A percentile compares a stretch with the other conserved stretches of the same genome.
These are phyloP conservation scores for Colletotrichum lini DNA, from an alignment of 2,329 filamentous ascomycete species.

Conservation along the genomic window DNA sequence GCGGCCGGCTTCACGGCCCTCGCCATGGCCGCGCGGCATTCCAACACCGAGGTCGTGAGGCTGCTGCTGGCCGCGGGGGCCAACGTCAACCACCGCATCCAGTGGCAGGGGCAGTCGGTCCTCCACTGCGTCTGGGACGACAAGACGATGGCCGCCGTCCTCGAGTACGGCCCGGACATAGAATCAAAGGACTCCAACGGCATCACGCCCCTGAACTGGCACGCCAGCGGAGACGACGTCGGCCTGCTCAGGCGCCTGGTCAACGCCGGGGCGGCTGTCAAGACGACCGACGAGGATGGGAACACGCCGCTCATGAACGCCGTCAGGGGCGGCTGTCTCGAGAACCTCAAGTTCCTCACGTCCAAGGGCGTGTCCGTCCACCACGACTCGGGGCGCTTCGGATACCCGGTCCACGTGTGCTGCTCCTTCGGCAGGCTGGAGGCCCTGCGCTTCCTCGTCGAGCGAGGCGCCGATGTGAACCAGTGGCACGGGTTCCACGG, in stretches of 20 bases:
- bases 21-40: not conserved
- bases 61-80: not conserved
- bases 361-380: not conserved
- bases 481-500: not conserved
- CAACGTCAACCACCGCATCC: not conserved
- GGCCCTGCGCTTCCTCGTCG: not conserved
- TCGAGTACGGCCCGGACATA: not conserved
- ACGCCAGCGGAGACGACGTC: not conserved
- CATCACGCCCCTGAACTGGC: not conserved
- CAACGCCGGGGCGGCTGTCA: not conserved
- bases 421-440: not conserved
- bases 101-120: not conserved
- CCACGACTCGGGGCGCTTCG: not conserved
- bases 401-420: not conserved
- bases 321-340: not conserved
- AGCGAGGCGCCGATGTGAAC: not conserved
- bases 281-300: not conserved
- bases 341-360: not conserved
- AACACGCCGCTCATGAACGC: not conserved
- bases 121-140: not conserved
- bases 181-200: not conserved
- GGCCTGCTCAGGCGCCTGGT: not conserved
- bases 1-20: not conserved
- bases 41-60: not conserved
- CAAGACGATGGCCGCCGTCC: not conserved